phyloP scores from a whole-genome alignment of 306 rosid species.

The Castanea crenata region DNA sequence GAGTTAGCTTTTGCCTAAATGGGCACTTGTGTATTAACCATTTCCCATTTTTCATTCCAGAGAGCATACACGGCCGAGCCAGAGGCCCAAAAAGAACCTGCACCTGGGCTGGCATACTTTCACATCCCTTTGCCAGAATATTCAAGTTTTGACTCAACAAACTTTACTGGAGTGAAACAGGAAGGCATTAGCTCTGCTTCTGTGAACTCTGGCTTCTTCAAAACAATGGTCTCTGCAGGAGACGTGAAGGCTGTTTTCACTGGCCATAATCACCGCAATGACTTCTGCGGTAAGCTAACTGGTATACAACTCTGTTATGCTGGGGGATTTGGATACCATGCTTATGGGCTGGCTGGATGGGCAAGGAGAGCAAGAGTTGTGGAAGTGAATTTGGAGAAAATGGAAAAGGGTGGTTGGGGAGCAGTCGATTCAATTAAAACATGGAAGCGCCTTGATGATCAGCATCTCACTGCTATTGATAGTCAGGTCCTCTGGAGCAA shows the following conservation, averaged over 20 bases:
- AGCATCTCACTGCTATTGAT: slow-evolving; percentile 58
- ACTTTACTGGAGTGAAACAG: slow-evolving; percentile 67
- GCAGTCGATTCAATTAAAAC: slow-evolving; percentile 74
- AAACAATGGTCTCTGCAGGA: slow-evolving; percentile 76
- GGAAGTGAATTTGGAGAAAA: slow-evolving; percentile 68
- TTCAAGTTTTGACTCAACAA: slow-evolving; percentile 61
- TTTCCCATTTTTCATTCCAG: slow-evolving; percentile 38
- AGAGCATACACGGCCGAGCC: slow-evolving; percentile 55
- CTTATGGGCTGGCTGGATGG: slow-evolving; percentile 94
- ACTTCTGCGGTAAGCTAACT: slow-evolving; percentile 78
- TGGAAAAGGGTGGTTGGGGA: slow-evolving; percentile 58
- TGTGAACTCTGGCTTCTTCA: slow-evolving; percentile 91
- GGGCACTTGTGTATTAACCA: neutral
- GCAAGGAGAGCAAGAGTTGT: slow-evolving; percentile 86
- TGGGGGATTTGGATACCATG: slow-evolving; percentile 96
- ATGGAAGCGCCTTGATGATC: slow-evolving; percentile 89
- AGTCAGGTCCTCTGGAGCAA: slow-evolving; percentile 72
- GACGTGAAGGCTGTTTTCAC: slow-evolving; percentile 87
- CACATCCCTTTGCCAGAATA: slow-evolving; percentile 94
- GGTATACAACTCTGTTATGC: slow-evolving; percentile 78
- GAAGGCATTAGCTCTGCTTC: slow-evolving; percentile 80
- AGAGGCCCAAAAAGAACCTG: slow-evolving; percentile 59
- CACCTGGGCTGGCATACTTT: slow-evolving; percentile 82
- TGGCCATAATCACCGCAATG: slow-evolving; percentile 94
- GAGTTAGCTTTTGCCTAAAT: neutral